Conservation (phyloP, 2,329 filamentous ascomycete genomes). For the Aspergillus japonicus region DNA sequence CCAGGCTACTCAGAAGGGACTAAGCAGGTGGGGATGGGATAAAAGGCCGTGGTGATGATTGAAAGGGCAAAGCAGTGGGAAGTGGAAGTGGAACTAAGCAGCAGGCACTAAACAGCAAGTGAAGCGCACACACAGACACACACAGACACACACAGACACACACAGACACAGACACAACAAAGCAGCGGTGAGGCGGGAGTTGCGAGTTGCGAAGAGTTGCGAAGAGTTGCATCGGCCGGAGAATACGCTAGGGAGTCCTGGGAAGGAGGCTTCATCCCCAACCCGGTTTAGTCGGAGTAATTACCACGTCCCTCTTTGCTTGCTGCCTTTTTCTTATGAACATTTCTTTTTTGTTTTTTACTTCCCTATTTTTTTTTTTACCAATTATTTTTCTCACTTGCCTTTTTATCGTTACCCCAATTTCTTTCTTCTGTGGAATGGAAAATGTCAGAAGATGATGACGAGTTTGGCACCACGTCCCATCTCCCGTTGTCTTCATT, state of each 20-base stretch:
- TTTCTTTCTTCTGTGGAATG: not conserved
- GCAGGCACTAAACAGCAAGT: no score
- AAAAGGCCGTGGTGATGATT: constrained; percentile 38
- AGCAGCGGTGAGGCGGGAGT: constrained; percentile 43
- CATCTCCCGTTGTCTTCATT: no score
- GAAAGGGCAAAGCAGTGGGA: no score
- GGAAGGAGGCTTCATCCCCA: constrained; percentile 29
- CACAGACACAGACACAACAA: constrained; percentile 23
- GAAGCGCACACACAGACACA: constrained; percentile 15
- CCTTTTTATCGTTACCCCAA: not conserved
- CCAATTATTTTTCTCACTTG: not conserved
- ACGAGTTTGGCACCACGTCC: not conserved
- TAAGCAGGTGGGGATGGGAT: constrained; percentile 2
- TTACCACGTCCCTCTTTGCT: not conserved
- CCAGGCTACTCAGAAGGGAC: not conserved
- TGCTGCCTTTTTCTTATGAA: not conserved
- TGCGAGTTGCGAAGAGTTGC: constrained; percentile 1
- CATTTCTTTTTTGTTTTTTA: not conserved
- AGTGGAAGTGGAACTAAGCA: no score
- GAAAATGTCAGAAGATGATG: not conserved
- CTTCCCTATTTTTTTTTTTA: not conserved
- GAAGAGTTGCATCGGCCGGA: constrained; percentile 23
- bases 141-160: constrained; percentile 14
- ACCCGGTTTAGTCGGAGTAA: not conserved
- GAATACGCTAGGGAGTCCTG: constrained; percentile 39